Conservation (phyloP, 2,329 filamentous ascomycete species). For the Bipolaris sorokiniana region DNA sequence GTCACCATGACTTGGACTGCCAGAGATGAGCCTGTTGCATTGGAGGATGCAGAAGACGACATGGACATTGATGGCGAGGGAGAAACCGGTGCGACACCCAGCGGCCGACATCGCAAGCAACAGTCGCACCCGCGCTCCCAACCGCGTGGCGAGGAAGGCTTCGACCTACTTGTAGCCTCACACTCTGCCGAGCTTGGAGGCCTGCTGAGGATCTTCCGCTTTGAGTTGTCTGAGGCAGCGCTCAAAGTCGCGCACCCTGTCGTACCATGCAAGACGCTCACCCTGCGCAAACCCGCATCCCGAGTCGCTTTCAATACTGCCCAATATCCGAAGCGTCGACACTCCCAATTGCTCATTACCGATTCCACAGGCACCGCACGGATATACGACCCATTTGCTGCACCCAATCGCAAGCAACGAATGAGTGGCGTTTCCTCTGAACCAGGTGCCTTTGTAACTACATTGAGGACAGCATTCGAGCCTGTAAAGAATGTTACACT, state of each 20-base stretch:
- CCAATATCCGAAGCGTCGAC: conserved; percentile 58
- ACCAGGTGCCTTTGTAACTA: conserved; percentile 38
- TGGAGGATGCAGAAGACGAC: conserved; percentile 37
- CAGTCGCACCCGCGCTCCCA: conserved; percentile 32
- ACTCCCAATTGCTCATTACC: conserved; percentile 62
- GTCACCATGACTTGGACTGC: conserved; percentile 61
- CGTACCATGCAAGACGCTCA: conserved; percentile 55
- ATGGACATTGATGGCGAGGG: conserved; percentile 45
- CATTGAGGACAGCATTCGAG: conserved; percentile 45
- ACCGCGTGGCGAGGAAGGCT: conserved; percentile 35
- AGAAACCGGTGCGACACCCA: conserved; percentile 24
- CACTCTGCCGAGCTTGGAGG: conserved; percentile 51
- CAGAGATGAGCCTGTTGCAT: conserved; percentile 25
- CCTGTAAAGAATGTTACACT: conserved; percentile 31
- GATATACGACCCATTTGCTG: conserved; percentile 62
- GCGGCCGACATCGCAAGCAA: conserved; percentile 28
- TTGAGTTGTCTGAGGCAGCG: conserved; percentile 46
- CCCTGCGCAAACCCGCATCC: conserved; percentile 57
- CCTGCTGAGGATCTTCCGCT: conserved; percentile 50
- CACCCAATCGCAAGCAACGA: conserved; percentile 29
- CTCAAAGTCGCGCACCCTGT: conserved; percentile 48
- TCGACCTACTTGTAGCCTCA: conserved; percentile 51
- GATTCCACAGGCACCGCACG: conserved; percentile 63
- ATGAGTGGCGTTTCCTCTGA: conserved; percentile 24
- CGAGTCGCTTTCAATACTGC: conserved; percentile 62